Conservation (phyloP, 106 monocot genomes). For the Triglochin maritima region DNA sequence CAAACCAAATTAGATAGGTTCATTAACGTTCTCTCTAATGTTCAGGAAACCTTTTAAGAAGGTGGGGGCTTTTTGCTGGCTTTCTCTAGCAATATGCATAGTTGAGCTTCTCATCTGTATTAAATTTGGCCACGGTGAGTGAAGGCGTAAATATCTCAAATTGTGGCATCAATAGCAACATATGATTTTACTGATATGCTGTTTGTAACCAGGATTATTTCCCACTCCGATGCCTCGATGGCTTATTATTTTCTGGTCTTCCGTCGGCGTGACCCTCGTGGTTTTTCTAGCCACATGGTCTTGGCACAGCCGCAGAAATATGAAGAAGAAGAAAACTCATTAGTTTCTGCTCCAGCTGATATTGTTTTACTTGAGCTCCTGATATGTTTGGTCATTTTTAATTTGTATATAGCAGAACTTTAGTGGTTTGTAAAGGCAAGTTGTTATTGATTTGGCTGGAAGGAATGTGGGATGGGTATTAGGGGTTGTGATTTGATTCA, state of each 20-base stretch:
- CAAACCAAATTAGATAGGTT: not conserved
- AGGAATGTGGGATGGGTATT: not conserved
- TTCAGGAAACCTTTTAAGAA: slow-evolving; percentile 84
- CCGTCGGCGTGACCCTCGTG: slow-evolving; percentile 19
- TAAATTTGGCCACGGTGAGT: slow-evolving; percentile 82
- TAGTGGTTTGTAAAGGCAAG: slow-evolving; percentile 1
- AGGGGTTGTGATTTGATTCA: too few relatives aligned
- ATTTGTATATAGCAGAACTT: slow-evolving; percentile 7
- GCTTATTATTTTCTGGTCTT: slow-evolving; percentile 64
- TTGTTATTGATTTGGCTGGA: not conserved
- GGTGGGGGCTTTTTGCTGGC: slow-evolving; percentile 92
- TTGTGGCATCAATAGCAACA: not conserved
- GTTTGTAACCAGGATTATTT: slow-evolving; percentile 47
- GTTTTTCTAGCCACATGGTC: slow-evolving; percentile 64
- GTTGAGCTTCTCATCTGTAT: slow-evolving; percentile 93
- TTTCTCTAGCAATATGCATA: slow-evolving; percentile 91
- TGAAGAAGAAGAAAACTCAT: slow-evolving; percentile 38
- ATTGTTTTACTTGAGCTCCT: not conserved
- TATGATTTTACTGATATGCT: not conserved
- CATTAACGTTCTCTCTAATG: not conserved
- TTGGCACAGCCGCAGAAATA: slow-evolving; percentile 42
- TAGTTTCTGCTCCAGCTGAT: not conserved
- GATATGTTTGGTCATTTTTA: not conserved
- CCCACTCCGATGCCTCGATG: slow-evolving; percentile 64
- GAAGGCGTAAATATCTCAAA: not conserved